Conservation (phyloP, 2,329 filamentous ascomycete genomes). For the Podosphaera leucotricha region DNA sequence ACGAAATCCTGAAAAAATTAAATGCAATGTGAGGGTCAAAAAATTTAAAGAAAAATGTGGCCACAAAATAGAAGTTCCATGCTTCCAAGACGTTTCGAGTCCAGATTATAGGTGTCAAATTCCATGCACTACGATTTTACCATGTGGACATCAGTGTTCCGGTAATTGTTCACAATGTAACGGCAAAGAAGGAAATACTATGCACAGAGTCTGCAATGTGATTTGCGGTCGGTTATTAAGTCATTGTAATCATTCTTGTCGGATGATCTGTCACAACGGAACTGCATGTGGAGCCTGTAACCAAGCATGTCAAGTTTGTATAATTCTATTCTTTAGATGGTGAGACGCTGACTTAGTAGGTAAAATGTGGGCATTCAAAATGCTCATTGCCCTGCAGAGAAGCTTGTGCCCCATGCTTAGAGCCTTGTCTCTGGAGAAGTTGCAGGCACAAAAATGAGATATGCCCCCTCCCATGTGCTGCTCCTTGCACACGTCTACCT, state of each 20-base stretch:
- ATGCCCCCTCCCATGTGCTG: constrained; percentile 1
- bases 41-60: constrained; percentile 28
- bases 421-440: not conserved
- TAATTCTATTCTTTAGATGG: not conserved
- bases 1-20: constrained; percentile 23
- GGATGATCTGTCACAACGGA: not conserved
- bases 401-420: not conserved
- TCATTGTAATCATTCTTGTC: not conserved
- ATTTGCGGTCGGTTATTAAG: not conserved
- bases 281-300: not conserved
- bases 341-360: not conserved
- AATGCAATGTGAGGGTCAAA: constrained; percentile 23
- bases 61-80: constrained; percentile 30
- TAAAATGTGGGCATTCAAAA: not conserved
- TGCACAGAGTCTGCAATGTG: not conserved
- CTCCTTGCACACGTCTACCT: not conserved
- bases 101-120: constrained; percentile 5
- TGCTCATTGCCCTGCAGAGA: not conserved
- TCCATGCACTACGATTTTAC: constrained; percentile 28
- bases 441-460: not conserved
- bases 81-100: constrained; percentile 16
- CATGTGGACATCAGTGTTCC: constrained; percentile 40
- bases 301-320: not conserved
- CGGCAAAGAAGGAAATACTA: not conserved
- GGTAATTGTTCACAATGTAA: constrained; percentile 35